phyloP scores from a whole-genome alignment of 345 rosid genomes.

The Cardamine chenopodiifolia region DNA sequence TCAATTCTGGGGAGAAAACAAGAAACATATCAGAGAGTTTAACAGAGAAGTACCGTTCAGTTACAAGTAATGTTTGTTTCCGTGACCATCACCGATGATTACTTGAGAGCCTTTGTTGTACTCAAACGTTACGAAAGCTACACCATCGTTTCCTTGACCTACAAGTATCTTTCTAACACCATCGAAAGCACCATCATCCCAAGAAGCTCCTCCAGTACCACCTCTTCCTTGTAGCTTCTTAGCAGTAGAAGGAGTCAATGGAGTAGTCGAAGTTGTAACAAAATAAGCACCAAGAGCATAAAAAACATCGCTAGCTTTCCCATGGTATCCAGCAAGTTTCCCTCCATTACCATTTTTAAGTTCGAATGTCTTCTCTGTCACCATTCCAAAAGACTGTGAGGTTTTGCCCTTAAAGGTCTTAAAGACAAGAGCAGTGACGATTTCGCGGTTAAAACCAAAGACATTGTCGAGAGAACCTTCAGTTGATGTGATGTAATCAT shows the following conservation, averaged over 20 bases:
- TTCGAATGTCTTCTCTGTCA: not conserved
- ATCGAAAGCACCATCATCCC: conserved; percentile 34
- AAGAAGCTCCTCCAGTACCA: conserved; percentile 13
- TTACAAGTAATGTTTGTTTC: conserved; percentile 4
- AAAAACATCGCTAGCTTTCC: conserved; percentile 9
- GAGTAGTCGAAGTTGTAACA: not conserved
- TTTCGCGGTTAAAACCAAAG: not conserved
- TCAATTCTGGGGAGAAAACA: not conserved
- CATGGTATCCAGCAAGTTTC: conserved; percentile 25
- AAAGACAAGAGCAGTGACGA: not conserved
- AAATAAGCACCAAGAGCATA: conserved; percentile 30
- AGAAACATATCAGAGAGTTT: not conserved
- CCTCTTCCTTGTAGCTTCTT: conserved; percentile 2
- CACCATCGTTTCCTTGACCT: conserved; percentile 21
- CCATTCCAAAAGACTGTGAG: conserved; percentile 25
- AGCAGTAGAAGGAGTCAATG: not conserved
- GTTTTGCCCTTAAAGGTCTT: not conserved
- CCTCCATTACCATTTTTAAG: not conserved
- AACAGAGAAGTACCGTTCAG: conserved; percentile 2
- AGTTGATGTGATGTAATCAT: conserved; percentile 19
- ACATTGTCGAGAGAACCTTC: not conserved
- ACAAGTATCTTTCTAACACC: conserved; percentile 22
- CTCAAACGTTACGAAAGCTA: conserved; percentile 20
- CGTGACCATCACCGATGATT: conserved; percentile 11
- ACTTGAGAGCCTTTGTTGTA: conserved; percentile 21